Evolutionary conservation across 2,329 filamentous ascomycete genomes (phyloP), one percentile per base, ranked within the genome.

Genomic region (Alternaria brassicicola): DNA sequence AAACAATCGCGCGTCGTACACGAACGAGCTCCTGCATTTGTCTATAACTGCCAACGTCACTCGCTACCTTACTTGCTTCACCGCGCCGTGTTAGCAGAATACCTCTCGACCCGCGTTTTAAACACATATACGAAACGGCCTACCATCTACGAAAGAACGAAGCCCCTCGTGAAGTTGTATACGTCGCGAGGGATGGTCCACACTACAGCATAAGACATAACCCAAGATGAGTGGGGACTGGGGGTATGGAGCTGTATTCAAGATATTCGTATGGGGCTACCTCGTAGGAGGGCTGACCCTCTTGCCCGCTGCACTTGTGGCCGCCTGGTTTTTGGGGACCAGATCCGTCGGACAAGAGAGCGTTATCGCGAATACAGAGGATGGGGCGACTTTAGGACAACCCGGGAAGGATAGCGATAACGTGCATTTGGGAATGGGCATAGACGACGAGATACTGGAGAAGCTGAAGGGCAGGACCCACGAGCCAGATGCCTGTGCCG

Each of bases 401-500:
- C 59, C 52, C 36, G 60, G 54, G 10, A 59, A 59, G 9, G 49
- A 59, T n/a, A 57, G 57, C 12, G 61, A 66, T 31, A 57, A 45
- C 19, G 57, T 56, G 45, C 65, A 57, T 23, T 50, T 67, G 26
- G 68, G 67, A 3, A 30, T 62, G 23, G 68, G 64, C 4, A 52
- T 71, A 36, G 68, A 71, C 30, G 64, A 68, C 25, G 60, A 67
- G 19, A 69, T 68, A 39, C 49, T 71, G 47, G 66, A 68, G 42
- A 65, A 67, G 39, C 50, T 71, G 25, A 71, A 71, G 51, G 60
- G 57, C 15, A 62, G 61, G 45, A 58, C 83, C 19, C 84, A 88
- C 63, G 89, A 92, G 57, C 83, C 87, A 31, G 92, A 96, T 72
- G 90, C 93, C 38, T 91, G 92, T 2, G 91, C 93, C 8, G 93